Base-by-base conservation (phyloP, 306 rosid genomes). In the Castanospermum australe region DNA sequence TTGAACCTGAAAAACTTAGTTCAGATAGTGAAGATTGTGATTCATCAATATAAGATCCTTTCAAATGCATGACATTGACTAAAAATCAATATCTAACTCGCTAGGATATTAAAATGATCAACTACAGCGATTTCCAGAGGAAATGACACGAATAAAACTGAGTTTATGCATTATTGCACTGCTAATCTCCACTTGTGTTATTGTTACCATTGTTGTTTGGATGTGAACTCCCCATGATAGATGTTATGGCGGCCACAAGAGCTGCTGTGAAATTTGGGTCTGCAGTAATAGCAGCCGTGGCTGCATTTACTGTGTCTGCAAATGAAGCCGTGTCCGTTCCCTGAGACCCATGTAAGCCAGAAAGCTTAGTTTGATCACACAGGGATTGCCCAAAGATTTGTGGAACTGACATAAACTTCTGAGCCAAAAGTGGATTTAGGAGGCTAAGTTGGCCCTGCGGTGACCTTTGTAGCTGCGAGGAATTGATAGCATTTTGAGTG, bases 241-340 rank as follows among this genome's bases (percentile, higher is more conserved):
- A 83, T 17, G 92, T 79, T 41, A 91, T 51, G 25, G 92, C 97
- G 0, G 97, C 87, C 33, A 81, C 91, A 18, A 91, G 86, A 77
- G 89, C 91, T 28, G 88, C 86, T 22, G 92, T 85, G 82, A 89
- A 89, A 57, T 83, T 88, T 0, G 97, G 94, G 65, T 92, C 87
- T 4, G 92, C 84, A 4, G 91, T 83, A 57, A 88, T 84, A 57
- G 92, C 92, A 13, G 93, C 89, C 0, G 88, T 79, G 0, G 89
- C 93, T 8, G 90, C 89, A 62, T 78, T 82, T 0, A 86, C 75
- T 24, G 89, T 55, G 69, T 84, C 87, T 2, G 87, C 73, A 50
- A 81, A 36, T 6, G 87, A 70, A 14, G 79, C 1, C 15, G 69
- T 21, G n/a, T 44, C 83, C 42, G 59, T 50, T 57, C 83, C 81